Base-by-base conservation (phyloP, 164 flowering plant species). In the Magnolia officinalis region DNA sequence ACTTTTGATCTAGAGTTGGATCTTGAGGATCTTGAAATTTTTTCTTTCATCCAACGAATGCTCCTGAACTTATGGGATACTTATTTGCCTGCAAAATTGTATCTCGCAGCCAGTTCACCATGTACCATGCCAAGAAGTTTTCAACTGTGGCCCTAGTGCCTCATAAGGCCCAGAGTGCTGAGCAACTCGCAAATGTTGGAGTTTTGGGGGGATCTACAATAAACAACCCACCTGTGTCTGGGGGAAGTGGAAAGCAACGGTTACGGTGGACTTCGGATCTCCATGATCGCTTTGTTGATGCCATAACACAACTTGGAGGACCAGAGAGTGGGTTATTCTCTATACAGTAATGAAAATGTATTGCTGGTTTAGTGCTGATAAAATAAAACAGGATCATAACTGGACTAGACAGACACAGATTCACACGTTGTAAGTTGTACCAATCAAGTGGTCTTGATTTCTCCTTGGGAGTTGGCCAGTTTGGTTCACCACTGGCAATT, bases 211-310 rank as follows among this genome's bases (percentile, higher is more conserved):
- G 82, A 29, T 67, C 88, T 37, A 45, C 81, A 2, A 45, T 74
- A 2, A 84, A 84, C 74, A 83, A 78, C 67, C 68, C 90, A 58
- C 73, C 84, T 68, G 70, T 87, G 23, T 66, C 86, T 75, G 89
- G 88, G 14, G 90, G 88, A 71, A 80, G 70, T 75, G 89, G 88
- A 74, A 89, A 88, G 82, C 90, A 88, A 67, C 82, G 92, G 16
- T 76, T 89, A 78, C 84, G 93, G 8, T 90, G 93, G 93, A 90
- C 90, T 64, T 78, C 90, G 19, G 91, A 90, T 77, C 89, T 90
- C 71, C 93, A 90, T 81, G 90, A 90, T n/a, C 86, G 93, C 45
- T 90, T 90, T 82, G 91, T 88, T 50, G 91, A 90, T 72, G 93
- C 93, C 24, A 90, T 90, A 70, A 78, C 90, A 0, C 93, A 90